Evolutionary conservation across 805 yeast species (phyloP), one percentile per base, ranked within the genome.

Genomic region (Zygotorulaspora florentina): DNA sequence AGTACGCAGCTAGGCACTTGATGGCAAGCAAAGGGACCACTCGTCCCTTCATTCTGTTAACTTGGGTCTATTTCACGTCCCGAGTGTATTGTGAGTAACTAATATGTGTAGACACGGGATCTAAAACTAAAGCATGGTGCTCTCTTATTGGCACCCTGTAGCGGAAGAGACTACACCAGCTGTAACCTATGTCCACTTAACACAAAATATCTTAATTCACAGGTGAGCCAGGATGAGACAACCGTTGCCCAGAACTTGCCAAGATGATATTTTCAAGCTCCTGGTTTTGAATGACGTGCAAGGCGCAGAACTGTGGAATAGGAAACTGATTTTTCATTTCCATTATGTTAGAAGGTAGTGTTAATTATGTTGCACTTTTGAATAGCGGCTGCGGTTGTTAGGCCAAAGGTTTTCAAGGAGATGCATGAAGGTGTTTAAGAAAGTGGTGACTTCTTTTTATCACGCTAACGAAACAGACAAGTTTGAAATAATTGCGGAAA

Each of bases 291-390:
- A 83, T 62, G 88, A 88, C 5, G 87, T 81, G 0, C 70, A 80
- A 36, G 88, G 87, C 0, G 80, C 85, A 0, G 80, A 76, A 53
- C 64, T 83, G 9, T 86, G 81, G 56, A 65, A 67, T 35, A 59
- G 73, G 34, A 75, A 78, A 8, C 66, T 73, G 16, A 55, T 31
- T 71, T 75, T 12, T 69, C 69, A 36, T 72, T 75, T 34, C 70
- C 71, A 8, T 66, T 83, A 8, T 84, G 90, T 89, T 78, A 85
- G 0, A 81, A 85, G 0, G 55, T 70, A 29, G 79, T 79, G 1
- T 65, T 81, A 13, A 46, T 76, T 8, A 47, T 41, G 17, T 57
- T 51, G 3, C 40, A 51, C 10, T 58, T 60, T 42, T 57, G 38
- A 54, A 2, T 46, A 43, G 18, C 35, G 39, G 18, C 25, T 11